phyloP scores from a whole-genome alignment of 2,329 filamentous ascomycete genomes.

The Colletotrichum tanaceti region DNA sequence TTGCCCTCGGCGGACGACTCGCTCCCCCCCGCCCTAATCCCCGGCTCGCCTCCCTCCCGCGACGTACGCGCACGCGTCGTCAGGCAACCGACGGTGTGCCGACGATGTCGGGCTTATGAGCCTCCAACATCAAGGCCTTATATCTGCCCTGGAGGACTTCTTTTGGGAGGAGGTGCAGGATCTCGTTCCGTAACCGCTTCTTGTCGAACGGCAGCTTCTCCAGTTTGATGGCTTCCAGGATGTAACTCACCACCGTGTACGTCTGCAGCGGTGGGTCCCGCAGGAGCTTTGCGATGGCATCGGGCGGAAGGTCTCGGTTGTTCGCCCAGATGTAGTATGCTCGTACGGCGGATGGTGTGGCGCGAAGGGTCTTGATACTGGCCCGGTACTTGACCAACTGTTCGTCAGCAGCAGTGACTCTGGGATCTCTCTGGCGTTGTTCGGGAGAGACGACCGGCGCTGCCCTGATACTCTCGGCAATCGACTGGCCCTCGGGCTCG shows the following conservation, averaged over 20 bases:
- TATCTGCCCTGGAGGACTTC: constrained; percentile 44
- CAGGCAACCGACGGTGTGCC: neutral
- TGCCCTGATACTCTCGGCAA: constrained; percentile 36
- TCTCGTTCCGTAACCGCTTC: constrained; percentile 57
- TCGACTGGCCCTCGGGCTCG: constrained; percentile 43
- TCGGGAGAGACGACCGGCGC: constrained; percentile 23
- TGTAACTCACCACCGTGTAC: constrained; percentile 68
- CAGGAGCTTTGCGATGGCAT: constrained; percentile 65
- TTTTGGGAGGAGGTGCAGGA: constrained; percentile 53
- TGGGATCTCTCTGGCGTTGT: constrained; percentile 51
- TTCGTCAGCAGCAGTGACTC: constrained; percentile 58
- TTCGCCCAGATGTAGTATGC: constrained; percentile 74
- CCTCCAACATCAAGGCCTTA: constrained; percentile 45
- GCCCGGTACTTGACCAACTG: constrained; percentile 53
- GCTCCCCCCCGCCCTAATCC: neutral
- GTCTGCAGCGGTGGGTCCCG: constrained; percentile 69
- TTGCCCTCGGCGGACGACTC: too few species aligned
- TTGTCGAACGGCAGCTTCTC: constrained; percentile 64
- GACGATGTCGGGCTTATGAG: constrained; percentile 17
- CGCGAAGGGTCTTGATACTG: constrained; percentile 44
- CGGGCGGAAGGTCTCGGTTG: constrained; percentile 60
- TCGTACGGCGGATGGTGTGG: constrained; percentile 56
- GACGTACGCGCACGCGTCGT: neutral
- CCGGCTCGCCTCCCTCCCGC: neutral
- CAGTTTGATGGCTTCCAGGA: constrained; percentile 64